Conservation (phyloP, 106 monocot genomes). For the Dactylorhiza incarnata region DNA sequence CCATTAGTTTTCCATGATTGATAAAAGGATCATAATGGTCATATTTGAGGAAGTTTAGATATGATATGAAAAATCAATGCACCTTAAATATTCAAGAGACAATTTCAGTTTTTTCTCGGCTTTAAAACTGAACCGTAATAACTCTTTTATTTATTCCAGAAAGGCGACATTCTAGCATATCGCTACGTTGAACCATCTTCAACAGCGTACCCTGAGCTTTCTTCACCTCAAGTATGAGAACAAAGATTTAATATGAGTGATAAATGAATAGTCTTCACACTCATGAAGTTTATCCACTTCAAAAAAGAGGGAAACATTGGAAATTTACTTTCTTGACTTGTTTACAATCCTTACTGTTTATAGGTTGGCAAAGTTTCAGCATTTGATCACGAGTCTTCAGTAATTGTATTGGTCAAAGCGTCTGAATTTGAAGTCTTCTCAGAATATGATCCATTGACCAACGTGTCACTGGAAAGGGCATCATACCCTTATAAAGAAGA, state of each 20-base stretch:
- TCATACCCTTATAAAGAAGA: background rate
- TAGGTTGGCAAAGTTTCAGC: conserved; percentile 8
- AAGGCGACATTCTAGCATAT: conserved; percentile 4
- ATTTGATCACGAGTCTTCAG: background rate
- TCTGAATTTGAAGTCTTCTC: conserved; percentile 5
- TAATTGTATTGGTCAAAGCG: background rate
- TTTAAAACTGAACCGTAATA: no score
- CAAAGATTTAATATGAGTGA: background rate
- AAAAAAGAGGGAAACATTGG: background rate
- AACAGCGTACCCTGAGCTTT: background rate
- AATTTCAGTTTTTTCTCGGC: no score
- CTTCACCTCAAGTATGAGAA: conserved; percentile 4
- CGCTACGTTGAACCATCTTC: conserved; percentile 4
- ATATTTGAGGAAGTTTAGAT: no score
- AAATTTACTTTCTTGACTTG: background rate
- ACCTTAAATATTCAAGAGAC: no score
- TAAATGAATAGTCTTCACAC: background rate
- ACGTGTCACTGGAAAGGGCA: background rate
- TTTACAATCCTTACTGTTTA: background rate
- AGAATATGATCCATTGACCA: background rate
- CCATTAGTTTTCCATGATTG: no score
- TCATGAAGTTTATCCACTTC: background rate
- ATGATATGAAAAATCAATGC: no score
- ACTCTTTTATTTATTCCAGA: background rate
- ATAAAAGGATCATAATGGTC: no score